Evolutionary conservation across 768 basidiomycete genomes (phyloP), one percentile per base, ranked within the genome.

Genomic region (Naganishia antarctica): DNA sequence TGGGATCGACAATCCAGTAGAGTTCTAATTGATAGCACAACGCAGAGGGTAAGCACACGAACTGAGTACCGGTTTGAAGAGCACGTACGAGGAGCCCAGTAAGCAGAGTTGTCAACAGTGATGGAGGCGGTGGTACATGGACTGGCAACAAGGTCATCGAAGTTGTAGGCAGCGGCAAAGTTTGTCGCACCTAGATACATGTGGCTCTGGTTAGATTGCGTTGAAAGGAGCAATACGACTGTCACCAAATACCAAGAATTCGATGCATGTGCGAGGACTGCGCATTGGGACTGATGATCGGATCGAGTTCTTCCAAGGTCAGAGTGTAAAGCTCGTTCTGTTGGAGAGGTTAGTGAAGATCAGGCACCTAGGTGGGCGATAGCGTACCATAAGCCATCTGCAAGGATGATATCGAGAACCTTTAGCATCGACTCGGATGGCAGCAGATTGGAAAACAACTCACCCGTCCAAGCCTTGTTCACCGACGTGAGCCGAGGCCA

Each of bases 231-330:
- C n/a, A n/a, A n/a, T n/a, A n/a, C 37, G 37, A 40, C 37, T 40
- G 37, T 15, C 23, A 43, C 63, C n/a, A n/a, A n/a, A 5, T n/a
- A 40, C 66, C 64, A 48, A 76, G 49, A 47, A 76, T 65, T 64
- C 71, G 63, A 69, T 76, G 75, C 75, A 74, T 73, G 44, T 76
- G 75, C 16, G 69, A 60, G 9, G 63, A 44, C 21, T 69, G 66
- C 5, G 45, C 61, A 50, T 75, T 75, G 31, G 73, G 72, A 29
- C 59, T 70, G 64, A 76, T 70, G 49, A 76, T 69, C 15, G 75
- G 74, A 62, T 76, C 75, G 29, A 76, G 61, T 57, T 68, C 65
- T 65, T 75, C 71, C 43, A 64, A 69, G 65, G 62, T 69, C 28
- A 75, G 65, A 16, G 37, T 63, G 41, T 63, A 63, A 13, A 63